phyloP scores from a whole-genome alignment of 108 stramenopile species.

The Pseudonitzschia multiseries region DNA sequence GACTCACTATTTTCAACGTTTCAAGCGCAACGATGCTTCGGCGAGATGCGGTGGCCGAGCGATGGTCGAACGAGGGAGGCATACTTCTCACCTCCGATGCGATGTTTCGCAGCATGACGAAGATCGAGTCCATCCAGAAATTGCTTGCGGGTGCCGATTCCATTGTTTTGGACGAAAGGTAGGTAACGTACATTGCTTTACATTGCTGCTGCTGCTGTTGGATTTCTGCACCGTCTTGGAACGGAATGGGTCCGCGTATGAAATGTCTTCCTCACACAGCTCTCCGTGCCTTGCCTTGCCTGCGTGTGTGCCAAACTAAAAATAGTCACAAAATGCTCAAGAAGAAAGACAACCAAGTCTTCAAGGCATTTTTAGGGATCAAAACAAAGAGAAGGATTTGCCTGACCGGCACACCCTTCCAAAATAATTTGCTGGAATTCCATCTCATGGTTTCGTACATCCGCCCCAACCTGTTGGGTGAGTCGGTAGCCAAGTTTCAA shows the following conservation, averaged over 20 bases:
- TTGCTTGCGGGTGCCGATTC: constrained; percentile 52
- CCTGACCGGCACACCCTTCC: constrained; percentile 61
- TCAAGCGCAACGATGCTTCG: neutral
- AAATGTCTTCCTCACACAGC: too few species aligned
- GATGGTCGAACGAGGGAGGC: constrained; percentile 42
- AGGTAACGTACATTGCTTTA: too few species aligned
- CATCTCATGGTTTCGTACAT: constrained; percentile 60
- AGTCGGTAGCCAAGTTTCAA: constrained; percentile 44
- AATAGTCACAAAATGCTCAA: constrained; percentile 64
- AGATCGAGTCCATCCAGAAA: constrained; percentile 10
- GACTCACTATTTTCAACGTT: constrained; percentile 37
- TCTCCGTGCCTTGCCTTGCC: too few species aligned
- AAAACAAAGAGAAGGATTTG: constrained; percentile 53
- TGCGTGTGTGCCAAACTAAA: too few species aligned
- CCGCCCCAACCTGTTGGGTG: constrained; percentile 48
- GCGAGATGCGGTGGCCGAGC: constrained; percentile 2
- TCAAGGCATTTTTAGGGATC: constrained; percentile 46
- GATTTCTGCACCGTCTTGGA: too few species aligned
- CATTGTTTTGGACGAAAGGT: constrained; percentile 63
- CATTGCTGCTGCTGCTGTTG: too few species aligned
- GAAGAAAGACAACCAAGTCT: constrained; percentile 42
- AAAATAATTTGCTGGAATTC: constrained; percentile 63
- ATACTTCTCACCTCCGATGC: constrained; percentile 49
- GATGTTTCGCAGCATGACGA: constrained; percentile 34
- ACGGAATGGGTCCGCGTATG: too few species aligned